A percentile compares a stretch with the other conserved stretches of the same genome.
Conservation (phyloP, 805 yeast species). For the Wickerhamiella musiphila region DNA sequence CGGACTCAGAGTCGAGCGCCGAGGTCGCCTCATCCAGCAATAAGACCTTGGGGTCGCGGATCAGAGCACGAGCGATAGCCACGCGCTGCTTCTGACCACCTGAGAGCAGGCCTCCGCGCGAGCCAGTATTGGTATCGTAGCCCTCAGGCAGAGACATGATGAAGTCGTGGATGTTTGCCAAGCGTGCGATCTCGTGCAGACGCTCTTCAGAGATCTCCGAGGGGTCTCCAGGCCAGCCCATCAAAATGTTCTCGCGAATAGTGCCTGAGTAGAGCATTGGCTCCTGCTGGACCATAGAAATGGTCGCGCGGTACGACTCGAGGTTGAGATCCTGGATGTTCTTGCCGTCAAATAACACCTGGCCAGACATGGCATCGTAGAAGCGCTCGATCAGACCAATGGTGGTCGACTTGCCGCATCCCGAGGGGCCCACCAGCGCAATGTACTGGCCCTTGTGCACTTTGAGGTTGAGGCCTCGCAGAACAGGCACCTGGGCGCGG, state of each 20-base stretch:
- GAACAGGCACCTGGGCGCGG: slow-evolving; percentile 32
- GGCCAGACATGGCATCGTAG: slow-evolving; percentile 33
- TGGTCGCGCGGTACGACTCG: slow-evolving; percentile 30
- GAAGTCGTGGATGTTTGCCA: slow-evolving; percentile 43
- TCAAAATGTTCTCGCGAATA: slow-evolving; percentile 36
- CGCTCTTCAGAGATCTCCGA: slow-evolving; percentile 24
- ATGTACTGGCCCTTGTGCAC: slow-evolving; percentile 36
- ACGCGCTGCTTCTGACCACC: slow-evolving; percentile 69
- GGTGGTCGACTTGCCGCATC: slow-evolving; percentile 45
- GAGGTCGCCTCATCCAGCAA: slow-evolving; percentile 57
- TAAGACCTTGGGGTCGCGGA: slow-evolving; percentile 45
- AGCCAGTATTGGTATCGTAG: slow-evolving; percentile 39
- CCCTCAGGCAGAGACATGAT: slow-evolving; percentile 40
- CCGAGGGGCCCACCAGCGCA: slow-evolving; percentile 53
- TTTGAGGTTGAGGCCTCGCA: slow-evolving; percentile 32
- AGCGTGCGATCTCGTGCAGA: slow-evolving; percentile 29
- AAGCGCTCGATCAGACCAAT: slow-evolving; percentile 34
- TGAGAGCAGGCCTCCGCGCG: slow-evolving; percentile 40
- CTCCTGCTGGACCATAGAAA: slow-evolving; percentile 48
- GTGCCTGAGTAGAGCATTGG: slow-evolving; percentile 41
- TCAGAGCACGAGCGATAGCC: slow-evolving; percentile 59
- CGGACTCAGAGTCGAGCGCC: slow-evolving; percentile 53
- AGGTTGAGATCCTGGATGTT: slow-evolving; percentile 33
- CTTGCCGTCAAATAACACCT: slow-evolving; percentile 34
- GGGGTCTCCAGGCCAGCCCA: slow-evolving; percentile 26